phyloP scores from a whole-genome alignment of 2,329 filamentous ascomycete genomes.

The Aspergillus neotritici region DNA sequence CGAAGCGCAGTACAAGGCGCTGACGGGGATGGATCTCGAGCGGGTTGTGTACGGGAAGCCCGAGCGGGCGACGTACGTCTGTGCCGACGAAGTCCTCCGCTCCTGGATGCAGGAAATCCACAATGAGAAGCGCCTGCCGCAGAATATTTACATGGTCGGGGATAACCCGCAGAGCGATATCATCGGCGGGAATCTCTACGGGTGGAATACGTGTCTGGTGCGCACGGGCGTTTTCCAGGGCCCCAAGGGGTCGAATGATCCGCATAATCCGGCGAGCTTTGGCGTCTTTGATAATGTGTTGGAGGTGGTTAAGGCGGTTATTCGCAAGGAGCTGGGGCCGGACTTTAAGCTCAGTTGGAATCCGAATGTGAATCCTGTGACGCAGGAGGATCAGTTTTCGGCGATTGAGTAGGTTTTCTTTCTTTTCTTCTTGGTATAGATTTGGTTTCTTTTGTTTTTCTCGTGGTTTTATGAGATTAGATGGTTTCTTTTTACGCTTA shows the following conservation, averaged over 20 bases:
- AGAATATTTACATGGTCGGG: slow-evolving; percentile 71
- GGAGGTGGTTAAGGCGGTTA: slow-evolving; percentile 62
- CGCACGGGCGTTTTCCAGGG: slow-evolving; percentile 75
- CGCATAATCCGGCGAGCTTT: slow-evolving; percentile 70
- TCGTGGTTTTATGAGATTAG: not conserved
- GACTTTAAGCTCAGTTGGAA: slow-evolving; percentile 71
- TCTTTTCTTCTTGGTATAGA: slow-evolving; percentile 1
- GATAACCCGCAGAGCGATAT: slow-evolving; percentile 72
- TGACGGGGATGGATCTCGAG: slow-evolving; percentile 66
- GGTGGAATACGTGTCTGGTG: slow-evolving; percentile 75
- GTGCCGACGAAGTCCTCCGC: slow-evolving; percentile 66
- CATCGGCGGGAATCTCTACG: slow-evolving; percentile 72
- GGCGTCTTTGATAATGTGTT: slow-evolving; percentile 70
- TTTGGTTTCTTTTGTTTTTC: slow-evolving; percentile 11
- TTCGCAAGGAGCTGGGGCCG: slow-evolving; percentile 64
- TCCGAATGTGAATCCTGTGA: slow-evolving; percentile 64
- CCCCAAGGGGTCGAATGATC: slow-evolving; percentile 58
- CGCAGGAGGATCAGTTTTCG: slow-evolving; percentile 48
- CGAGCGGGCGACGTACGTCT: slow-evolving; percentile 70
- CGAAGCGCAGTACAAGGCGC: slow-evolving; percentile 59
- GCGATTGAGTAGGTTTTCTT: slow-evolving; percentile 48
- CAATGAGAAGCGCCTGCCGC: slow-evolving; percentile 62
- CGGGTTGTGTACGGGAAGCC: slow-evolving; percentile 73
- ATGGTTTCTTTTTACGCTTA: too few relatives aligned
- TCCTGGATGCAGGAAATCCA: slow-evolving; percentile 73